Evolutionary conservation across 2,329 filamentous ascomycete species (phyloP).

Genomic region (Neofusicoccum kwambonambiense): DNA sequence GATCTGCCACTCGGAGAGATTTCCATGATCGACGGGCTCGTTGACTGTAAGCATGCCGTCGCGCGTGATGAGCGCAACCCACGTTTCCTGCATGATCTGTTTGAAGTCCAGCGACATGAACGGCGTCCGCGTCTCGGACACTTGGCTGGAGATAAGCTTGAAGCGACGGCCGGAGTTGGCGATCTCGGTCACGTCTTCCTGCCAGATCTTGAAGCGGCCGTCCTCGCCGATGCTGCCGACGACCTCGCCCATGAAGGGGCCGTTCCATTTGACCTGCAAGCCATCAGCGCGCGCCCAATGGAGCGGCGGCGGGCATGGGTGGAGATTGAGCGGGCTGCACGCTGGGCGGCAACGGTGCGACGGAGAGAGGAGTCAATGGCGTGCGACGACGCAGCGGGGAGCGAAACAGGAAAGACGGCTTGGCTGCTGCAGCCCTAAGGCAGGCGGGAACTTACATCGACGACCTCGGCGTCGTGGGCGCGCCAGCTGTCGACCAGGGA

Average conservation of each 20-base stretch:
- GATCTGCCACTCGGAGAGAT: slow-evolving; percentile 70
- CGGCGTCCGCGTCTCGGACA: slow-evolving; percentile 66
- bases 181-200: slow-evolving; percentile 79
- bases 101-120: slow-evolving; percentile 82
- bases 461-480: slow-evolving; percentile 85
- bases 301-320: neutral
- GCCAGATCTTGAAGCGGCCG: slow-evolving; percentile 88
- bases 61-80: slow-evolving; percentile 78
- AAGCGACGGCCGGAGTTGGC: slow-evolving; percentile 76
- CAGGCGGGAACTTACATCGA: slow-evolving; percentile 62
- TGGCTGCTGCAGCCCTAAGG: neutral
- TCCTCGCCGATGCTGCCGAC: slow-evolving; percentile 87
- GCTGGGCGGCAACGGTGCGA: neutral
- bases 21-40: slow-evolving; percentile 83
- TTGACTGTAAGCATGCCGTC: slow-evolving; percentile 78
- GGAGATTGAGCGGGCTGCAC: neutral
- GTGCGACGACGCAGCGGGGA: slow-evolving; percentile 23
- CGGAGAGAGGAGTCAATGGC: slow-evolving; percentile 16
- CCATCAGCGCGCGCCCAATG: neutral
- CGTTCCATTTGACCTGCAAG: slow-evolving; percentile 83
- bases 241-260: slow-evolving; percentile 83
- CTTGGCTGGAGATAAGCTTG: slow-evolving; percentile 63
- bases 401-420: neutral
- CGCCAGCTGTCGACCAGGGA: slow-evolving; percentile 81
- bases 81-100: slow-evolving; percentile 79